Evolutionary conservation across 768 basidiomycete species (phyloP).

Genomic region (Auriscalpium vulgare): DNA sequence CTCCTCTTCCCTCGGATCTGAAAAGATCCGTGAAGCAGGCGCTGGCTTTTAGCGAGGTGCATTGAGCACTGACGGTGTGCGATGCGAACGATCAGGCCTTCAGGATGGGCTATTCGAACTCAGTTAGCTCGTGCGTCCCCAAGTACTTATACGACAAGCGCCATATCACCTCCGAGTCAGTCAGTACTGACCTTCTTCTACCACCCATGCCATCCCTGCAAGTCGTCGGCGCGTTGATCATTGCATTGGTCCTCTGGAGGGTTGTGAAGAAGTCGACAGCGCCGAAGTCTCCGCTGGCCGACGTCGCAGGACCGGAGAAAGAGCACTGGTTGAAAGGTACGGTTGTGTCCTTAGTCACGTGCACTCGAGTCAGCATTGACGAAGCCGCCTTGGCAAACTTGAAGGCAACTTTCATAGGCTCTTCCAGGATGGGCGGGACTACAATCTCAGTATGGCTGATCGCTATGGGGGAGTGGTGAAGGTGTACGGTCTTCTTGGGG

Average conservation of each 20-base stretch:
- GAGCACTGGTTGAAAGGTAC: conserved; percentile 30
- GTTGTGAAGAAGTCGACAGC: conserved; percentile 10
- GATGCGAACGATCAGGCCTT: no score
- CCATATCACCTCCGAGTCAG: no score
- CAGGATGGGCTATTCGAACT: no score
- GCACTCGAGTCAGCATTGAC: neutral
- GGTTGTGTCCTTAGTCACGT: neutral
- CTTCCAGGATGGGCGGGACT: conserved; percentile 25
- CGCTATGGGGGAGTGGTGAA: conserved; percentile 28
- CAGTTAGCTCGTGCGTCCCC: no score
- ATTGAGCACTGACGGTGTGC: no score
- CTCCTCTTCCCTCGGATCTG: no score
- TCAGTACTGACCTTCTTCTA: no score
- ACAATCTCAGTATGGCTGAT: conserved; percentile 22
- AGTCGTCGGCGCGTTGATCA: neutral
- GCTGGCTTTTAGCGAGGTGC: no score
- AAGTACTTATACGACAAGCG: no score
- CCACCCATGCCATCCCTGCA: no score
- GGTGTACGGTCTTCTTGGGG: conserved; percentile 28
- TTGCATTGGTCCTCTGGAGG: conserved; percentile 16
- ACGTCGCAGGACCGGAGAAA: conserved; percentile 23
- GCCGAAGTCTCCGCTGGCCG: conserved; percentile 14
- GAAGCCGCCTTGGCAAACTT: neutral
- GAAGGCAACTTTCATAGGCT: conserved; percentile 26
- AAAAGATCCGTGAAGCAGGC: no score